Evolutionary conservation across 2,329 filamentous ascomycete species (phyloP), one percentile per base, ranked within the genome.

Genomic region (Xenosphaeropsis pyriputrescens): DNA sequence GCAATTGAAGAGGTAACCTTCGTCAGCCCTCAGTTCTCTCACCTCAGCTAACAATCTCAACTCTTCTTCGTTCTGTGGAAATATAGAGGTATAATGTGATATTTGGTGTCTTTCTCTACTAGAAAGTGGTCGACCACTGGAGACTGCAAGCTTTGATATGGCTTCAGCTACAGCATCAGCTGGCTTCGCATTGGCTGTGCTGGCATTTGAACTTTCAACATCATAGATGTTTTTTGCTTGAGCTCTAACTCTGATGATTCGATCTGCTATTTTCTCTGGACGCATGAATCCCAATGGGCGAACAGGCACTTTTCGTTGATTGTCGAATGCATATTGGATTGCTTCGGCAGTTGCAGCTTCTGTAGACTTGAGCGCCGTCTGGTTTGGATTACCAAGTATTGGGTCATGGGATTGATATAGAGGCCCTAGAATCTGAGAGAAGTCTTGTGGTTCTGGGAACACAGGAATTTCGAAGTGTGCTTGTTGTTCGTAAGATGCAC

Each of bases 1-100:
- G 41, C 74, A 75, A 48, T 86, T 64, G 43, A 79, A 77, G 0
- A 79, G 57, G 43, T 79, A 80, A 39, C 64, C 68, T 46, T 75
- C 72, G 43, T 70, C 70, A 6, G 73, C 71, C 13, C 75, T 69
- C 29, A 72, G 56, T 8, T 79, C 57, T 64, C 76, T 75, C 4
- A 63, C 55, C 43, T 78, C 68, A 42, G 78, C 47, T 12, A 50
- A 34, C 4, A 47, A 31, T 8, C 50, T 39, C 12, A 39, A 38
- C 11, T 41, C 36, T 14, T 40, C 8, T 26, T 26, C 22, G 4
- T 6, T 26, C 12, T 26, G 22, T 6, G 30, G 30, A 32, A 32
- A 14, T 32, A 32, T 32, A 26, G 22, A 26, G 22, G 61, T 75
- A 57, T 15, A 75, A 53, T 33, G 63, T 60, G 41, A 40, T 15